A percentile compares a stretch with the other conserved stretches of the same genome.
Conservation (phyloP, 768 basidiomycete species). For the Mycena leptocephala region DNA sequence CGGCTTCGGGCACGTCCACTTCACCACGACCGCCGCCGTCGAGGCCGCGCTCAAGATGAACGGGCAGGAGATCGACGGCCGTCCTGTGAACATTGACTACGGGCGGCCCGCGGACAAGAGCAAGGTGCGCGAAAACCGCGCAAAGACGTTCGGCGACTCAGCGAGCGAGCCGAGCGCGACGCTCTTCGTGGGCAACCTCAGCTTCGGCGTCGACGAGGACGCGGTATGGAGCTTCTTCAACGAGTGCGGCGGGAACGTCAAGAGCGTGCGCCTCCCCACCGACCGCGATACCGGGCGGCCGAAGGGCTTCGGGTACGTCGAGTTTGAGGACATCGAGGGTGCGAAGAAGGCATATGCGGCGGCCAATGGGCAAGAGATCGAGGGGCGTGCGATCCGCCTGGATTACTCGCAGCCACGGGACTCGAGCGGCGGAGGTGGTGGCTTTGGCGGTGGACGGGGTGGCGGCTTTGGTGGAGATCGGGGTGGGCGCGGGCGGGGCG, state of each 20-base stretch:
- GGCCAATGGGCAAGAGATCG: conserved; percentile 81
- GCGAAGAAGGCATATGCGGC: conserved; percentile 88
- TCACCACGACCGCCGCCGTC: conserved; percentile 78
- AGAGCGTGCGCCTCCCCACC: conserved; percentile 91
- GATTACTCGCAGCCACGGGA: conserved; percentile 93
- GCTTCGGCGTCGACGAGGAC: conserved; percentile 87
- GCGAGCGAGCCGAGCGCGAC: conserved; percentile 77
- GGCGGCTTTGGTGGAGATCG: conserved; percentile 52
- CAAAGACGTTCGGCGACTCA: conserved; percentile 84
- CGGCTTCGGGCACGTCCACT: conserved; percentile 90
- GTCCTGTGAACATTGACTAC: conserved; percentile 86
- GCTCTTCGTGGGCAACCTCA: conserved; percentile 94
- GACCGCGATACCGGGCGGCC: conserved; percentile 92
- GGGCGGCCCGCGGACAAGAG: conserved; percentile 77
- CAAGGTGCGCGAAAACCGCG: conserved; percentile 76
- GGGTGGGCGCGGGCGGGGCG: conserved; percentile 57
- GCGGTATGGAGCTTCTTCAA: conserved; percentile 91
- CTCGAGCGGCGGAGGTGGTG: conserved; percentile 66
- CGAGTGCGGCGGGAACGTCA: conserved; percentile 84
- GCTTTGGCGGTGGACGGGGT: conserved; percentile 55
- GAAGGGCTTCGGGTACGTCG: conserved; percentile 98
- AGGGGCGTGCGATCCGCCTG: conserved; percentile 85
- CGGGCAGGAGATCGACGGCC: conserved; percentile 94
- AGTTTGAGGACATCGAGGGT: conserved; percentile 86
- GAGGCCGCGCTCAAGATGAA: conserved; percentile 87